phyloP scores from a whole-genome alignment of 306 rosid species.

The Fagus crenata region DNA sequence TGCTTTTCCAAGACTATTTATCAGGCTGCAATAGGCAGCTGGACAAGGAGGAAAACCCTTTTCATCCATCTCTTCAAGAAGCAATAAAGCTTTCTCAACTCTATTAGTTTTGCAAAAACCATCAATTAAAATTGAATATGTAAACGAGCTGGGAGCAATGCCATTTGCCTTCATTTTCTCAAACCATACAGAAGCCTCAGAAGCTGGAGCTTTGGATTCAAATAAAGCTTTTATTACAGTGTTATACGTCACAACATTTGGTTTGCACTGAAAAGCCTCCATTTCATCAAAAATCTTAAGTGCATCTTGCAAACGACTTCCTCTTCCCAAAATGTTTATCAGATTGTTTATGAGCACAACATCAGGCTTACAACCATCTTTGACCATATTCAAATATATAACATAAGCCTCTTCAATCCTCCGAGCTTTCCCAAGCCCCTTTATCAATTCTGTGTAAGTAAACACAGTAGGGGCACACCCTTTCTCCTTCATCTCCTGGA shows the following conservation, averaged over 20 bases:
- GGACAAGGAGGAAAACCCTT: constrained; percentile 93
- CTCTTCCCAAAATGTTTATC: constrained; percentile 78
- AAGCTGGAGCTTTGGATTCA: constrained; percentile 63
- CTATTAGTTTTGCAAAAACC: constrained; percentile 87
- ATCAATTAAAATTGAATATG: constrained; percentile 87
- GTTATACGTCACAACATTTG: constrained; percentile 83
- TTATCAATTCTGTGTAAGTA: constrained; percentile 80
- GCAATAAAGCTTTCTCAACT: constrained; percentile 83
- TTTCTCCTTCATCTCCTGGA: constrained; percentile 65
- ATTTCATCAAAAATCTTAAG: constrained; percentile 60
- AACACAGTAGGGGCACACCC: constrained; percentile 73
- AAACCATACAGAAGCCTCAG: constrained; percentile 67
- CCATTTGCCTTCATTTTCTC: constrained; percentile 84
- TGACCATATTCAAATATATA: constrained; percentile 55
- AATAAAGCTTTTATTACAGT: constrained; percentile 74
- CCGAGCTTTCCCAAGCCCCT: constrained; percentile 82
- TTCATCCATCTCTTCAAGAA: constrained; percentile 99
- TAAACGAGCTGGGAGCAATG: constrained; percentile 71
- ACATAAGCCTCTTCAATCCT: constrained; percentile 71
- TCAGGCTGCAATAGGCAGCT: constrained; percentile 94
- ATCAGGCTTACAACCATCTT: constrained; percentile 76
- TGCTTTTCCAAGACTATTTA: constrained; percentile 86
- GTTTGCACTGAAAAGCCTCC: constrained; percentile 55
- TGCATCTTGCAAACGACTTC: constrained; percentile 61
- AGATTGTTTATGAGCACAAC: constrained; percentile 78